Evolutionary conservation across 768 basidiomycete species (phyloP).

Genomic region (Termitomyces sp.): DNA sequence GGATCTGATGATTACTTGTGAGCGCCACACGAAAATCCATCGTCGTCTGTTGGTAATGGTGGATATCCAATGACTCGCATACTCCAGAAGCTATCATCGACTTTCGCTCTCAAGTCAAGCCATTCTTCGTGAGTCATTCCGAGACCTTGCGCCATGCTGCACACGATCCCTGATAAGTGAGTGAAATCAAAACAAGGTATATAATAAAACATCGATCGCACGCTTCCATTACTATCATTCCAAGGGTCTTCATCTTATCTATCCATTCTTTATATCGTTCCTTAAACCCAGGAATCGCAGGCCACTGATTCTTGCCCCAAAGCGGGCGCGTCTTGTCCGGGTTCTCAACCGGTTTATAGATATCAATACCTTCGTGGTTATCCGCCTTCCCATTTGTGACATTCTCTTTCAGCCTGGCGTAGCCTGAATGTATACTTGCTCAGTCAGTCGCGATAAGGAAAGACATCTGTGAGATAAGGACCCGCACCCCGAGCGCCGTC

Average conservation of each 20-base stretch:
- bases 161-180: not conserved
- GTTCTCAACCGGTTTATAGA: conserved; percentile 66
- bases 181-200: not conserved
- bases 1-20: conserved; percentile 55
- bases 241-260: conserved; percentile 80
- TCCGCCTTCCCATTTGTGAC: conserved; percentile 82
- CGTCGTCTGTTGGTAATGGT: conserved; percentile 69
- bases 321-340: conserved; percentile 67
- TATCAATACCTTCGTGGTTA: conserved; percentile 81
- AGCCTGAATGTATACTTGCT: conserved; percentile 45
- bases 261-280: conserved; percentile 70
- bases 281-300: conserved; percentile 48
- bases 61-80: conserved; percentile 90
- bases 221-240: conserved; percentile 84
- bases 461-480: not conserved
- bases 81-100: conserved; percentile 87
- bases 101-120: conserved; percentile 55
- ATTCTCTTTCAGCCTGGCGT: conserved; percentile 76
- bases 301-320: conserved; percentile 90
- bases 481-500: conserved; percentile 70
- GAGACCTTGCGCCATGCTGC: conserved; percentile 77
- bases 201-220: conserved; percentile 17
- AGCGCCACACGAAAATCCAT: conserved; percentile 85
- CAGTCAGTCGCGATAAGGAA: not conserved
- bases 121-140: conserved; percentile 71